Evolutionary conservation across 1,139 yeast species (phyloP), one percentile per base, ranked within the genome.

Genomic region (Meyerozyma sp.): DNA sequence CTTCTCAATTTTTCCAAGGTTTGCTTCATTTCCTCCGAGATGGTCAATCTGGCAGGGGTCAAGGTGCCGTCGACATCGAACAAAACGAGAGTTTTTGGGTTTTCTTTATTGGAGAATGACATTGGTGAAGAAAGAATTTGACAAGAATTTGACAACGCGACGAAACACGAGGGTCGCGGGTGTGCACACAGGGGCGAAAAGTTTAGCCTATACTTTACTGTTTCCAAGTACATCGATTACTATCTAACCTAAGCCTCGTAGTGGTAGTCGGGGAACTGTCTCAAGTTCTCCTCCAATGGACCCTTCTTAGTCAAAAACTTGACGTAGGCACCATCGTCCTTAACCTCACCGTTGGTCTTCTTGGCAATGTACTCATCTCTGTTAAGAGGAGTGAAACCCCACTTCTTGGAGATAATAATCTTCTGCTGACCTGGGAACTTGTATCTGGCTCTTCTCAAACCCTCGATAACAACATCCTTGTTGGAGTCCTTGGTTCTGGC

Each of bases 341-440:
- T 88, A 68, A 93, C 95, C 81, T 91, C 96, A 80, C 96, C 96
- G 68, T 89, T 85, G 73, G 84, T 84, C 79, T 93, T 90, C 79
- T 85, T 88, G 69, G 81, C 84, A 69, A 90, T 80, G 83, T 93
- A 93, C 68, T 93, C 97, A 52, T 81, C 96, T 81, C 98, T 88
- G 94, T 91, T 82, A 70, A 93, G 85, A 75, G 88, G 88, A 77
- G 98, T 93, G 97, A 93, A 93, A 79, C 98, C 98, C 98, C 98
- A 93, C 81, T 94, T 94, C 95, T 93, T 93, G 61, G 98, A 93
- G 76, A 93, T 79, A 67, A 93, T 93, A 71, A 93, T 93, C 84
- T 86, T 93, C 80, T 93, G 98, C 82, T 93, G 98, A 81, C 98
- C 98, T 75, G 98, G 98, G 98, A 93, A 93, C 91, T 93, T 93